Evolutionary conservation across 345 rosid species (phyloP), one percentile per base, ranked within the genome.

Genomic region (Eucalyptus sp.): DNA sequence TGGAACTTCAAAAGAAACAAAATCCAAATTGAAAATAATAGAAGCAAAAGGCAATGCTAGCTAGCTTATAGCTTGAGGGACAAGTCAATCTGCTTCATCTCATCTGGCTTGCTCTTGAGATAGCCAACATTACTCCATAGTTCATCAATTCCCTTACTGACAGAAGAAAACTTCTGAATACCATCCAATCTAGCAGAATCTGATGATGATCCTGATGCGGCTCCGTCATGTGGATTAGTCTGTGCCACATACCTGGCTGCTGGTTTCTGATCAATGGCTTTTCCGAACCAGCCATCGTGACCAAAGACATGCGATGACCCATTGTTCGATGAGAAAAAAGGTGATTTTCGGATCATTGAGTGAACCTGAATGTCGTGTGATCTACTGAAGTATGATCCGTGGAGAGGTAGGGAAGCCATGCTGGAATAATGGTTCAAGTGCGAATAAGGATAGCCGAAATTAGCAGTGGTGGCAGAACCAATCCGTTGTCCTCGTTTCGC

Each of bases 41-140:
- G 88, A 62, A 37, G 22, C n/a, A 13, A 24, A 87, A 66, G 48
- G 41, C 31, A 31, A 27, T 10, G 84, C 44, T 86, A 85, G 31
- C 49, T 33, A 54, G 48, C 51, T 94, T 89, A 97, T 90, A 97
- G 99, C 95, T 96, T 97, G 91, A 97, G 98, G 86, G 99, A 96
- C 94, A 97, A 92, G 92, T 97, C 99, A 91, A 97, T 92, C 92
- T 96, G 94, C 84, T 94, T 95, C 90, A 96, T 89, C 87, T 95
- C 95, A 92, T 94, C 95, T 89, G 93, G 93, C 79, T 91, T 94
- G 62, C 90, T 90, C 93, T 94, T 94, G 88, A 94, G 93, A 89
- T 90, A 90, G 68, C 89, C 91, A 90, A 86, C 83, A 50, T 88
- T 89, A 89, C 93, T 94, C 93, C 95, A 94, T 86, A 80, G 91